Conservation (phyloP, 768 basidiomycete species). For the Lactarius evosmus region DNA sequence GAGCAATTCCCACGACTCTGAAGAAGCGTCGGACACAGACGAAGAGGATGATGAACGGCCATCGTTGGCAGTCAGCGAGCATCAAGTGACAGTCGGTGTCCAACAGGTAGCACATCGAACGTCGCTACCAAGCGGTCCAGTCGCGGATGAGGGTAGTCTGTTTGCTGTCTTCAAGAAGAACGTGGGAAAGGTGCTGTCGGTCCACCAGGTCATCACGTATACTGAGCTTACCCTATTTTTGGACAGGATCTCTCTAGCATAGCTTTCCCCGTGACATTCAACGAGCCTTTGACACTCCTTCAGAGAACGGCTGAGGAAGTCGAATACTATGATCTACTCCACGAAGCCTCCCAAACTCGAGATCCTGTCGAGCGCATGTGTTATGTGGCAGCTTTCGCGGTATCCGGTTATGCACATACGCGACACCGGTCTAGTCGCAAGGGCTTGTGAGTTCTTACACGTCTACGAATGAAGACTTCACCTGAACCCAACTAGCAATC, state of each 20-base stretch:
- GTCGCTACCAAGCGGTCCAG: conserved; percentile 54
- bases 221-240: conserved; percentile 7
- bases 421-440: conserved; percentile 78
- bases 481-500: conserved; percentile 52
- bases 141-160: conserved; percentile 76
- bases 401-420: conserved; percentile 81
- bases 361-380: conserved; percentile 69
- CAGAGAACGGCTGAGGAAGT: conserved; percentile 82
- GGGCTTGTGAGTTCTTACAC: conserved; percentile 63
- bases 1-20: conserved; percentile 46
- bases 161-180: conserved; percentile 85
- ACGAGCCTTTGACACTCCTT: conserved; percentile 80
- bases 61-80: conserved; percentile 18
- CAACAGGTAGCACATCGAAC: conserved; percentile 46
- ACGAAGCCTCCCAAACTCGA: conserved; percentile 53
- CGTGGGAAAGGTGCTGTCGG: conserved; percentile 66
- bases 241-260: conserved; percentile 76
- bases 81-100: not conserved
- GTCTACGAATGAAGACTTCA: conserved; percentile 6
- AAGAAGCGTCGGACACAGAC: conserved; percentile 53
- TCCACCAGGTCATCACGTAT: conserved; percentile 12
- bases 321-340: conserved; percentile 71
- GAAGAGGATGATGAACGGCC: conserved; percentile 34
- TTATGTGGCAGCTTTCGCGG: conserved; percentile 79
- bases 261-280: conserved; percentile 84